Base-by-base conservation (phyloP, 2,329 filamentous ascomycete species). In the Aspergillus sp. region DNA sequence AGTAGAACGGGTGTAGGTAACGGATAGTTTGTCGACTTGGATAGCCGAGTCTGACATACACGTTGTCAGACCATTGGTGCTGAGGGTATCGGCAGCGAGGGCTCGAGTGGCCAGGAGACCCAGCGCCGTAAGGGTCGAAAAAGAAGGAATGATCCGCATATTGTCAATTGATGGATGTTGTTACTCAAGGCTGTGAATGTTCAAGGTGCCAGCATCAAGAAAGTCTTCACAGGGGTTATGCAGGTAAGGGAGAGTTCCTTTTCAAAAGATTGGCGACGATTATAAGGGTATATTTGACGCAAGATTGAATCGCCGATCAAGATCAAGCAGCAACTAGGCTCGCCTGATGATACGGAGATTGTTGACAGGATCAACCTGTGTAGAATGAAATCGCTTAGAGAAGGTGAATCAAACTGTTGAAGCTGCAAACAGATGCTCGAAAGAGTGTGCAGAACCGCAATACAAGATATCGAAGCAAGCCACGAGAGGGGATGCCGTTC, bases 11-110 rank as follows among this genome's bases (percentile, higher is more conserved):
- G 96, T 86, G 79, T 96, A 98, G 68, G 85, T 81, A 62, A 97
- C 89, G 69, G 94, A 81, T 64, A 96, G 81, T 68, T 84, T 87
- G 66, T 92, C 82, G 57, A 97, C 89, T 63, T 83, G 84, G 69
- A 98, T 87, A 68, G 85, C 78, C 60, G 81, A 75, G 50, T 74
- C 72, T 10, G 70, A 65, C 69, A 84, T 69, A 78, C 95, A 98
- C 65, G 88, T 87, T 70, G 82, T 86, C 79, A 95, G 96, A 61
- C 92, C 91, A 64, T 85, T 85, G 23, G 93, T 97, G 72, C 89
- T 85, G 60, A 99, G 85, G 60, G 96, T 81, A 67, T 94, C 87
- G 63, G 80, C 83, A 58, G 86, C 91, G 61, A 90, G 73, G 57
- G 84, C 89, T 21, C 68, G 68, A 48, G 63, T 30, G 49, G 73